Conservation (phyloP, 305 asterid species). For the Fraxinus baroniana region DNA sequence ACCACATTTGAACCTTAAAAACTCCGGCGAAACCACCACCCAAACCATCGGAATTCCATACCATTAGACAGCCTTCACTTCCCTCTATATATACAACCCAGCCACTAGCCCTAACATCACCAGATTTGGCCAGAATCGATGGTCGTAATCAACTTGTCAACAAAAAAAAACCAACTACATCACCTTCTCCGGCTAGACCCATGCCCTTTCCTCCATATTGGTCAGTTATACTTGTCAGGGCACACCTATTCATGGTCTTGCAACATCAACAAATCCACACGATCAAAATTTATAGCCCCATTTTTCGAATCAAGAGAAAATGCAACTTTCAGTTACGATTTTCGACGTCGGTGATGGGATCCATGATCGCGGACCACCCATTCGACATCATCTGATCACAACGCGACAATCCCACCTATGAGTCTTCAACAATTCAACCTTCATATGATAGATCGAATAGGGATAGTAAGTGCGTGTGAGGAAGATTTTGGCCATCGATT, state of each 20-base stretch:
- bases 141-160: neutral
- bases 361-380: neutral
- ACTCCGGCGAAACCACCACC: too few species aligned
- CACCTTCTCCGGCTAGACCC: neutral
- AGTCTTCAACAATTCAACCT: neutral
- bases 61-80: too few species aligned
- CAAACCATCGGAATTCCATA: too few species aligned
- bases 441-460: too few species aligned
- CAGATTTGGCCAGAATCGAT: too few species aligned
- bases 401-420: neutral
- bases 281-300: neutral
- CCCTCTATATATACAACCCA: too few species aligned
- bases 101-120: too few species aligned
- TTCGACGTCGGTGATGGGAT: neutral
- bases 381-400: neutral
- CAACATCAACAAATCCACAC: neutral
- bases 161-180: neutral
- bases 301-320: neutral
- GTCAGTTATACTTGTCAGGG: neutral
- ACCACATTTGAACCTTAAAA: too few species aligned
- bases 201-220: neutral
- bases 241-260: neutral
- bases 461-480: neutral
- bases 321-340: too few species aligned
- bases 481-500: neutral